A percentile compares a stretch with the other conserved stretches of the same genome.
These are phyloP conservation scores for Cryptococcus depauperatus DNA, from an alignment of 1,284 basidiomycete species.

Conservation along the genomic window DNA sequence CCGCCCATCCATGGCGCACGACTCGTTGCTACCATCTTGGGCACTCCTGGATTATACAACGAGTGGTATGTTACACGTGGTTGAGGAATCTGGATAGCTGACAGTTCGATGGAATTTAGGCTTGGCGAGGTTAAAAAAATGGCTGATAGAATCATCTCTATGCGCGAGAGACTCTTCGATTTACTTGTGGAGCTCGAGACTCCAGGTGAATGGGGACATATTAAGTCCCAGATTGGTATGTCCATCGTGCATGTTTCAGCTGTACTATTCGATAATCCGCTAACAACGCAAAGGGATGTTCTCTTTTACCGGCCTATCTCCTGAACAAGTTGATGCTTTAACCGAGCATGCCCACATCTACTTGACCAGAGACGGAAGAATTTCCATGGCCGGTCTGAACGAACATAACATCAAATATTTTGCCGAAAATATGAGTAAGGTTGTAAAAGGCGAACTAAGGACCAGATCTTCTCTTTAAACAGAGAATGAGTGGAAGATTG, in stretches of 20 bases:
- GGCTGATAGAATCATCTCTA: constrained; percentile 93
- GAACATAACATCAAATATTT: constrained; percentile 76
- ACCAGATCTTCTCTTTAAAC: constrained; percentile 16
- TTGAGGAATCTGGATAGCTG: background rate
- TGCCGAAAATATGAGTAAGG: constrained; percentile 71
- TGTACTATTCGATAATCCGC: background rate
- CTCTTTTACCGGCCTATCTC: constrained; percentile 68
- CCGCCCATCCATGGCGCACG: constrained; percentile 76
- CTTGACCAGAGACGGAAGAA: constrained; percentile 61
- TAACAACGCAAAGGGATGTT: constrained; percentile 35
- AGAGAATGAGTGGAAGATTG: too few relatives aligned
- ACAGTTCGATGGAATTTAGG: constrained; percentile 19
- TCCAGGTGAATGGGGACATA: constrained; percentile 91
- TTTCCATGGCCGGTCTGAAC: constrained; percentile 95
- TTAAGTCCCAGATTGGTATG: constrained; percentile 80
- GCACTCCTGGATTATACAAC: constrained; percentile 63
- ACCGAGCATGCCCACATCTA: constrained; percentile 92
- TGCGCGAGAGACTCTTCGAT: constrained; percentile 79
- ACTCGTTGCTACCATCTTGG: constrained; percentile 75
- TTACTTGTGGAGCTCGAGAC: constrained; percentile 75
- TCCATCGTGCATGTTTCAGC: background rate
- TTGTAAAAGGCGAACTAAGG: constrained; percentile 68
- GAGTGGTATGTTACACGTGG: constrained; percentile 59
- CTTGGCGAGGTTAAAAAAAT: constrained; percentile 84
- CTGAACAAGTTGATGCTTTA: constrained; percentile 74